phyloP scores from a whole-genome alignment of 345 rosid species.

The rapeseed (Brassica napus) region DNA sequence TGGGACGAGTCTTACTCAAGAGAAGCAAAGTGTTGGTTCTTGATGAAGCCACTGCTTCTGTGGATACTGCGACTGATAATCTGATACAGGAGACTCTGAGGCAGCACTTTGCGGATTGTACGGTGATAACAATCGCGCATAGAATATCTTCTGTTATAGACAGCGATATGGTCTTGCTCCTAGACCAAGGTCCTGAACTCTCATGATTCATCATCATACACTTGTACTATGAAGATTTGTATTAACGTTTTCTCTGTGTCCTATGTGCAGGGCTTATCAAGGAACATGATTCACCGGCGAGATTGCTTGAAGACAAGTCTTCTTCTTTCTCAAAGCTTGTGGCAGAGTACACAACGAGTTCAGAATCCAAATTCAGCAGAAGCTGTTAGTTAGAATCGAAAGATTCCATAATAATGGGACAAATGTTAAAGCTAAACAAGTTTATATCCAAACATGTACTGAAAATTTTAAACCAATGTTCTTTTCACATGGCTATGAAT shows the following conservation, averaged over 20 bases:
- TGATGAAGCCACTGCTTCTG: neutral
- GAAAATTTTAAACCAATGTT: neutral
- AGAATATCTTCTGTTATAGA: neutral
- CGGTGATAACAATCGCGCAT: neutral
- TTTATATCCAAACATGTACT: neutral
- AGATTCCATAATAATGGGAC: neutral
- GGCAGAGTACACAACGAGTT: slow-evolving; percentile 58
- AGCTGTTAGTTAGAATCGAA: neutral
- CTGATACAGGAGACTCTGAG: neutral
- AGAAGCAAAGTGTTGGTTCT: neutral
- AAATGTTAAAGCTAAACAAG: neutral
- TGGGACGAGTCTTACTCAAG: neutral
- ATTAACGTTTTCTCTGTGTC: neutral
- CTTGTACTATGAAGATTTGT: neutral
- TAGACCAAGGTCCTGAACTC: neutral
- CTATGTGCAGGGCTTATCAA: slow-evolving; percentile 55
- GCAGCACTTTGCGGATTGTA: neutral
- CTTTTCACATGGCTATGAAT: neutral
- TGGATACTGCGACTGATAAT: neutral
- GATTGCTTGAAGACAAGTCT: slow-evolving; percentile 27
- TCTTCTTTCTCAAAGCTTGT: slow-evolving; percentile 71
- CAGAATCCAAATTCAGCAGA: slow-evolving; percentile 29
- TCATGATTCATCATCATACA: slow-evolving; percentile 1
- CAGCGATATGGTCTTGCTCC: neutral
- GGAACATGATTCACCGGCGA: slow-evolving; percentile 59